A percentile compares a stretch with the other conserved stretches of the same genome.
These are phyloP conservation scores for Cryomyces minteri DNA, from an alignment of 495 filamentous ascomycete genomes.

Conservation along the genomic window DNA sequence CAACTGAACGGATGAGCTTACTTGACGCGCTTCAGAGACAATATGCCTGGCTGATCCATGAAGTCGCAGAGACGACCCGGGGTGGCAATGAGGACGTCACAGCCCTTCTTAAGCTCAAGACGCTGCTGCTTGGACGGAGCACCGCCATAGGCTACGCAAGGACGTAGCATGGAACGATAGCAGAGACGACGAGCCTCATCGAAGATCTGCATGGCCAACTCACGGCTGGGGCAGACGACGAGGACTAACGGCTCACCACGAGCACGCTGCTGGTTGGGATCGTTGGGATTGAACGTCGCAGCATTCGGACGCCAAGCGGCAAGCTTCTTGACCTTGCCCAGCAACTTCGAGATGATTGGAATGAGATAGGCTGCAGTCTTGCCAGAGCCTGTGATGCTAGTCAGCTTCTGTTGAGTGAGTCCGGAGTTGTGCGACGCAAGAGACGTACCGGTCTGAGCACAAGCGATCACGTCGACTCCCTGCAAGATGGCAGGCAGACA, in stretches of 20 bases:
- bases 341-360: slow-evolving; percentile 71
- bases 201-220: slow-evolving; percentile 86
- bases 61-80: slow-evolving; percentile 77
- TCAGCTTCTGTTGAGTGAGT: no score
- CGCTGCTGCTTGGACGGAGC: slow-evolving; percentile 45
- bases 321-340: slow-evolving; percentile 83
- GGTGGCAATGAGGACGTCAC: slow-evolving; percentile 76
- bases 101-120: slow-evolving; percentile 58
- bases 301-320: slow-evolving; percentile 52
- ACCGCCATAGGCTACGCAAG: slow-evolving; percentile 82
- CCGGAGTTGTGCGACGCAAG: background rate
- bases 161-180: slow-evolving; percentile 86
- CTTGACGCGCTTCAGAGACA: slow-evolving; percentile 60
- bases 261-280: slow-evolving; percentile 35
- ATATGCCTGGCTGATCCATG: slow-evolving; percentile 42
- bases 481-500: slow-evolving; percentile 55
- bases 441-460: slow-evolving; percentile 76
- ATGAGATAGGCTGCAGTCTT: slow-evolving; percentile 91
- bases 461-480: slow-evolving; percentile 63
- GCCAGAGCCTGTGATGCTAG: slow-evolving; percentile 50
- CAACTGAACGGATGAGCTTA: slow-evolving; percentile 20
- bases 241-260: slow-evolving; percentile 45
- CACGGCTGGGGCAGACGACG: slow-evolving; percentile 70
- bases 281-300: slow-evolving; percentile 22
- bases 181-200: slow-evolving; percentile 80